Evolutionary conservation across 2,329 filamentous ascomycete genomes (phyloP).

Genomic region (Aureobasidium lini): DNA sequence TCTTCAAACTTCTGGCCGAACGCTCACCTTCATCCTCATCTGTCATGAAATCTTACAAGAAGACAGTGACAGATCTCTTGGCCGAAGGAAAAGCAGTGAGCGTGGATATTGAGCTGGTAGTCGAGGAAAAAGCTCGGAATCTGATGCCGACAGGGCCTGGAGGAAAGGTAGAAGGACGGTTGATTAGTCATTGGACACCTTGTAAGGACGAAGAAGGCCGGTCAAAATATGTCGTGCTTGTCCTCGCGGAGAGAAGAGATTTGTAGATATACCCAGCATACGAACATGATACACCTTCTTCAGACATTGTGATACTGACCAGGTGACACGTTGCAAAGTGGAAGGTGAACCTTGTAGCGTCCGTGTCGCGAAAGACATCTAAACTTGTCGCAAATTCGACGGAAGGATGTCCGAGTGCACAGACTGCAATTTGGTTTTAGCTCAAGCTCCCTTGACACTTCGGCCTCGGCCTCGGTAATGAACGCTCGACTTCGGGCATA

Average conservation of each 20-base stretch:
- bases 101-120: constrained; percentile 23
- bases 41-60: constrained; percentile 40
- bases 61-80: constrained; percentile 34
- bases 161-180: constrained; percentile 25
- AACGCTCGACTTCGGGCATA: no score
- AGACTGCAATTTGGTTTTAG: no score
- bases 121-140: constrained; percentile 20
- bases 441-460: no score
- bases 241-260: background rate
- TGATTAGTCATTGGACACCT: constrained; percentile 38
- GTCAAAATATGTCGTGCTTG: constrained; percentile 29
- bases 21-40: constrained; percentile 31
- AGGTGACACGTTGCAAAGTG: no score
- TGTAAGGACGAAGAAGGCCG: constrained; percentile 33
- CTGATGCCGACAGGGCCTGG: constrained; percentile 19
- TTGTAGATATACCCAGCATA: background rate
- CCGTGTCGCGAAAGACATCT: no score
- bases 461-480: no score
- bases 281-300: no score
- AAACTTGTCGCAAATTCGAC: no score
- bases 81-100: constrained; percentile 26
- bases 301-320: no score
- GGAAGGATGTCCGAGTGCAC: no score
- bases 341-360: no score
- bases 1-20: constrained; percentile 49